Evolutionary conservation across 257 asterid species (phyloP), one percentile per base, ranked within the genome.

Genomic region (Solanum bukasovii): DNA sequence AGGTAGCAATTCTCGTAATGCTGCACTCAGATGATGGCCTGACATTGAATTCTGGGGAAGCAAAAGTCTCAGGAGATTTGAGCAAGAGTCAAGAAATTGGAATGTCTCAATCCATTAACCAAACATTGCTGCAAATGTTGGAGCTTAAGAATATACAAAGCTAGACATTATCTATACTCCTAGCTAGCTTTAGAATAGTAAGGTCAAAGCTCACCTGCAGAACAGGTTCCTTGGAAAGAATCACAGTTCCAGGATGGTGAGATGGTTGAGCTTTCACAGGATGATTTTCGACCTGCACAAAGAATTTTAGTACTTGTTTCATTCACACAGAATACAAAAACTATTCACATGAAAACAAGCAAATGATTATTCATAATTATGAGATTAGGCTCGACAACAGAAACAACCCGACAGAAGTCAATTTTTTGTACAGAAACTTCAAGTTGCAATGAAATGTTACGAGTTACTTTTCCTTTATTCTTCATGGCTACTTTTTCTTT

Each of bases 251-350:
- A 11, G 99, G 87, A 87, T 82, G 97, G 46, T 96, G 98, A 0
- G 95, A 87, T 52, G 97, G 95, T 92, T 97, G 98, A 89, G 95
- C 90, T 93, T 96, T 97, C 88, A 97, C 96, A 0, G 99, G 99
- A 89, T 96, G 99, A 86, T 88, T 93, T 92, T 95, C 93, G 7
- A 97, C 96, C 98, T 97, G 84, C 87, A 84, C 27, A 72, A 33
- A 74, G 83, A 35, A 74, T 74, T 35, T 21, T 37, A 23, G 12
- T 75, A 75, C 52, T 74, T 75, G 21, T 75, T 37, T 25, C 33
- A 37, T 9, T 37, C 78, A 75, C 44, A 34, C 25, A 72, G 14
- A 6, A 33, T 72, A 34, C 46, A 72, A 34, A 68, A 72, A 33
- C 27, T 72, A 34, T 72, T 8, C 25, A 75, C 83, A 75, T 35